Conservation (phyloP, 129 eudicot genomes). For the Escallonia rubra region DNA sequence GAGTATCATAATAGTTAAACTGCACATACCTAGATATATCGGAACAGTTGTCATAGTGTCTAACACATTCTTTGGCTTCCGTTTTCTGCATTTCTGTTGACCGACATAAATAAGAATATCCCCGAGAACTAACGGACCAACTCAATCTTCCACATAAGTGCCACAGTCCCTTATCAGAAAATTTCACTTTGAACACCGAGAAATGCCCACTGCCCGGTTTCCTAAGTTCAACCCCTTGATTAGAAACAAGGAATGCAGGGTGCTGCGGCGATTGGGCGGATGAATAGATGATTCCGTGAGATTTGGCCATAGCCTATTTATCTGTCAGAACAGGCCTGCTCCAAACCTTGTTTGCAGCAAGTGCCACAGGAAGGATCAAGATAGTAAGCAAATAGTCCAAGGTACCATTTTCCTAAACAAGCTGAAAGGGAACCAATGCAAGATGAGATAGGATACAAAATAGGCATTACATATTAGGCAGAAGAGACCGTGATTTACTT, state of each 20-base stretch:
- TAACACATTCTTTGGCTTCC: constrained; percentile 49
- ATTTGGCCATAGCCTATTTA: constrained; percentile 39
- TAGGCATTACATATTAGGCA: too few species aligned
- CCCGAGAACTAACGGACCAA: constrained; percentile 11
- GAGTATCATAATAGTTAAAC: constrained; percentile 1
- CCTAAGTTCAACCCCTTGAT: constrained; percentile 35
- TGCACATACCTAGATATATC: constrained; percentile 51
- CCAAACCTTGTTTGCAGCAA: constrained; percentile 15
- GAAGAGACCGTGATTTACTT: too few species aligned
- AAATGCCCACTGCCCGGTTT: constrained; percentile 35
- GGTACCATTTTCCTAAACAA: constrained; percentile 12
- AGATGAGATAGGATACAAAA: background rate
- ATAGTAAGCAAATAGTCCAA: constrained; percentile 9
- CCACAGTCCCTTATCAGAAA: constrained; percentile 25
- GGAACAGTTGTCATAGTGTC: constrained; percentile 44
- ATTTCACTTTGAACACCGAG: constrained; percentile 31
- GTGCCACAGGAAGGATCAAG: constrained; percentile 13
- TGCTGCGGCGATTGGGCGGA: constrained; percentile 56
- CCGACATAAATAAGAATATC: constrained; percentile 47
- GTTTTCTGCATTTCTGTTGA: constrained; percentile 57
- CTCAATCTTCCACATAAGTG: constrained; percentile 20
- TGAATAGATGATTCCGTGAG: constrained; percentile 59
- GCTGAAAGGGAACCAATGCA: constrained; percentile 19
- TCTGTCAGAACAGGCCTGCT: constrained; percentile 6
- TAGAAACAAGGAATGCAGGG: constrained; percentile 34